These are phyloP conservation scores for Fusarium buharicum DNA, from an alignment of 2,329 filamentous ascomycete species.

Conservation along the genomic window DNA sequence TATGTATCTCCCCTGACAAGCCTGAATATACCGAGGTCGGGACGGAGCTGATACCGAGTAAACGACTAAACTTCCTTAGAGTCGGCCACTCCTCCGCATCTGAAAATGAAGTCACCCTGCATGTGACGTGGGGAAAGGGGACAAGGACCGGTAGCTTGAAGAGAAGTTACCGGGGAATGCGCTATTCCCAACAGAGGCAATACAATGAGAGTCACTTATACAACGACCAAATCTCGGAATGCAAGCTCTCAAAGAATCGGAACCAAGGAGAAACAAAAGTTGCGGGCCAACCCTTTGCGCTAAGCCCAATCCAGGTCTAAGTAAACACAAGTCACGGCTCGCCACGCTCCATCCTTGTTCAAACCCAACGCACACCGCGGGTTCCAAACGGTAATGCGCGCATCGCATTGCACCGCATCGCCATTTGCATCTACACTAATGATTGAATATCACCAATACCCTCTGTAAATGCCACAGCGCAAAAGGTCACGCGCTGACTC, in stretches of 20 bases:
- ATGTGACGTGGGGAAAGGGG: slow-evolving; percentile 44
- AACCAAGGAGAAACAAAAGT: slow-evolving; percentile 41
- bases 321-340: slow-evolving; percentile 45
- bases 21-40: slow-evolving; percentile 39
- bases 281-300: slow-evolving; percentile 28
- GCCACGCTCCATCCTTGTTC: slow-evolving; percentile 37
- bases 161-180: slow-evolving; percentile 6
- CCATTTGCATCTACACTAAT: slow-evolving; percentile 39
- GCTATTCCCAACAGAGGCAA: slow-evolving; percentile 21
- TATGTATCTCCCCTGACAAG: slow-evolving; percentile 7
- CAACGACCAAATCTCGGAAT: slow-evolving; percentile 11
- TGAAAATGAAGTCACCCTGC: slow-evolving; percentile 45
- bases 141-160: slow-evolving; percentile 10
- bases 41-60: slow-evolving; percentile 36
- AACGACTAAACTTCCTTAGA: slow-evolving; percentile 32
- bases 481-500: slow-evolving; percentile 38
- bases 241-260: slow-evolving; percentile 21
- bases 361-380: slow-evolving; percentile 31
- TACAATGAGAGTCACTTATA: slow-evolving; percentile 14
- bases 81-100: slow-evolving; percentile 38
- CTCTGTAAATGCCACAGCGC: slow-evolving; percentile 47
- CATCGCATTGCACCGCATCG: slow-evolving; percentile 9
- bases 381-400: slow-evolving; percentile 25
- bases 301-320: slow-evolving; percentile 42
- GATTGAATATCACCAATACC: slow-evolving; percentile 24